A percentile compares a stretch with the other conserved stretches of the same genome.
Evolutionary conservation across 140 eudicot genomes (phyloP).

Genomic region (Erigeron philadelphicus): DNA sequence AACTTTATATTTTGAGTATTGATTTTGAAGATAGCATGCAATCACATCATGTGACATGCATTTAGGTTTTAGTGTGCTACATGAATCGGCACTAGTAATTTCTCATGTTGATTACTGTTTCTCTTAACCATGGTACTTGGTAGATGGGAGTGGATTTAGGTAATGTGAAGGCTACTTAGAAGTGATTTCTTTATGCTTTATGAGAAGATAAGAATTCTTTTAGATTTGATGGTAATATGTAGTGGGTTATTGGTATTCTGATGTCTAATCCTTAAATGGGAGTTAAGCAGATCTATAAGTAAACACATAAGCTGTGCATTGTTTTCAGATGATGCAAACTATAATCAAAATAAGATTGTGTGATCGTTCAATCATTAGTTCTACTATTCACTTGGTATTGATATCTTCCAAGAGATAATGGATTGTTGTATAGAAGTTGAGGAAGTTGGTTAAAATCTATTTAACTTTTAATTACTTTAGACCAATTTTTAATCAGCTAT

Average conservation of each 20-base stretch:
- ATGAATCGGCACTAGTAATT: slow-evolving; percentile 13
- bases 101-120: slow-evolving; percentile 3
- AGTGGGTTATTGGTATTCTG: neutral
- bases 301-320: too few relatives aligned
- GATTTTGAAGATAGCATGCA: slow-evolving; percentile 2
- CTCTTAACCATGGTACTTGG: slow-evolving; percentile 4
- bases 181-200: neutral
- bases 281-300: neutral
- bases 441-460: slow-evolving; percentile 3
- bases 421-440: slow-evolving; percentile 11
- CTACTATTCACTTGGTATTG: neutral
- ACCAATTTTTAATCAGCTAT: neutral
- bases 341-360: too few relatives aligned
- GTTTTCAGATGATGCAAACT: too few relatives aligned
- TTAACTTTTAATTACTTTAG: neutral
- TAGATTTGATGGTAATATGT: neutral
- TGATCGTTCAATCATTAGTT: neutral
- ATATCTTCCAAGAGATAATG: neutral
- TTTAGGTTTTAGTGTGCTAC: slow-evolving; percentile 8
- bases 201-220: neutral
- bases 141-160: neutral
- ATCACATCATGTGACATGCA: neutral
- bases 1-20: neutral
- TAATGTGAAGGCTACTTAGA: slow-evolving; percentile 1
- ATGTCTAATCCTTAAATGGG: neutral